Evolutionary conservation across 495 filamentous ascomycete species (phyloP).

Genomic region (Rhypophila decipiens): DNA sequence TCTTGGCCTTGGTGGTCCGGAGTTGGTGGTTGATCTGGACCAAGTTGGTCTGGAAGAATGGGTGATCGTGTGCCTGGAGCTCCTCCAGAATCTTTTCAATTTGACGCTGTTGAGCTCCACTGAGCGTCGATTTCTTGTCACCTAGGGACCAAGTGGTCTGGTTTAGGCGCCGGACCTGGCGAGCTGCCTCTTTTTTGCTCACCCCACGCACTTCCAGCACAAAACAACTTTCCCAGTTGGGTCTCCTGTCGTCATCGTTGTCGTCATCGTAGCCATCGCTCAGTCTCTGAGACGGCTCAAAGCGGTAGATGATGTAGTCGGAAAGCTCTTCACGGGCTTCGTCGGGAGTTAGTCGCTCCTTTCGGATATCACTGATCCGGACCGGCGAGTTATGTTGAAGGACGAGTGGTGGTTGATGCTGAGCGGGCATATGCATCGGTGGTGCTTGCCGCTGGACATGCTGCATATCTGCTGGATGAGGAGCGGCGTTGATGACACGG

Average conservation of each 20-base stretch:
- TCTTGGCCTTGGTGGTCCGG: slow-evolving; percentile 6
- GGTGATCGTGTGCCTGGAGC: slow-evolving; percentile 8
- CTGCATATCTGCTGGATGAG: neutral
- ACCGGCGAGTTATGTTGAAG: slow-evolving; percentile 1
- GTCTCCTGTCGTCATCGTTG: slow-evolving; percentile 15
- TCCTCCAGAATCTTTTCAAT: slow-evolving; percentile 24
- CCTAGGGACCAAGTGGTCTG: slow-evolving; percentile 6
- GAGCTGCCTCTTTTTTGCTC: slow-evolving; percentile 16
- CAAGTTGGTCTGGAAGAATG: slow-evolving; percentile 21
- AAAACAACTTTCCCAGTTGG: slow-evolving; percentile 24
- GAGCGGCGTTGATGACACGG: neutral
- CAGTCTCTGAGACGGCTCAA: slow-evolving; percentile 18
- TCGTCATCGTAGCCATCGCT: slow-evolving; percentile 11
- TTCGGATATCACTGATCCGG: slow-evolving; percentile 11
- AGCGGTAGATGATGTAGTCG: slow-evolving; percentile 24
- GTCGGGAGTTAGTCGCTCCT: slow-evolving; percentile 6
- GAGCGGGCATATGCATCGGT: neutral
- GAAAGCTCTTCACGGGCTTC: slow-evolving; percentile 25
- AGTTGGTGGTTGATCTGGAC: slow-evolving; percentile 30
- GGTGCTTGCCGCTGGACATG: neutral
- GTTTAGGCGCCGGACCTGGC: slow-evolving; percentile 26
- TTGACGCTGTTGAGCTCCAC: slow-evolving; percentile 21
- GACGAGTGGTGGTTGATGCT: neutral
- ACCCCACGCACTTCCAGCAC: slow-evolving; percentile 16
- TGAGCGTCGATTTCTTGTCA: slow-evolving; percentile 25